Base-by-base conservation (phyloP, 768 basidiomycete genomes). In the Boletus sp. region DNA sequence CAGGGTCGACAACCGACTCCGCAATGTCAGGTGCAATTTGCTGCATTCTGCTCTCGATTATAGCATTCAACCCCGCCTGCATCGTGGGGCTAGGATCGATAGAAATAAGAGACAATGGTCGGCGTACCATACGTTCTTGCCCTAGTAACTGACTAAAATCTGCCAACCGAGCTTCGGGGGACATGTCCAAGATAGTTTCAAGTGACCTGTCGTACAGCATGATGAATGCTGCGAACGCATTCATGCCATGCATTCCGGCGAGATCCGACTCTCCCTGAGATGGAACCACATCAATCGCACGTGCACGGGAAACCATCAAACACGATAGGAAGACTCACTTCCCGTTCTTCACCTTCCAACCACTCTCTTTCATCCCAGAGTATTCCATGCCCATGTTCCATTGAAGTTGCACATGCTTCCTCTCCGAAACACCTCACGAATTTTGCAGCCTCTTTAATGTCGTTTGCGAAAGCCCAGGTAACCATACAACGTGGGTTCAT, bases 351-450 rank as follows among this genome's bases (percentile, higher is more conserved):
- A 21, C 71, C 71, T 17, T 79, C 77, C 29, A 91, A 64, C 89
- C 89, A 92, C 32, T 62, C 72, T 37, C 90, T 75, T 27, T 76
- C 73, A 13, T 75, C 81, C 88, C 85, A 89, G 13, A 83, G 57
- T 13, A 65, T 59, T 19, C 55, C 59, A 29, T 43, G 32, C 1
- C 80, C 81, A 44, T 64, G 63, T 14, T 74, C 76, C 17, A 44
- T 58, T 63, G 81, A 81, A 19, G 65, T 65, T 38, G 62, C 65
- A 58, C 85, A 78, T 4, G 81, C 81, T 32, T 76, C 63, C 60
- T 89, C 80, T 0, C 87, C 90, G 57, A 81, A 84, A 47, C 72
- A 59, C 51, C 90, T 73, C 13, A 77, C 71, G 55, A 78, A 77
- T 56, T 68, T 61, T 5, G 86, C 88, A 7, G 84, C 81, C 54